A percentile compares a stretch with the other conserved stretches of the same genome.
These are phyloP conservation scores for Fusarium citri DNA, from an alignment of 2,329 filamentous ascomycete genomes.

Conservation along the genomic window DNA sequence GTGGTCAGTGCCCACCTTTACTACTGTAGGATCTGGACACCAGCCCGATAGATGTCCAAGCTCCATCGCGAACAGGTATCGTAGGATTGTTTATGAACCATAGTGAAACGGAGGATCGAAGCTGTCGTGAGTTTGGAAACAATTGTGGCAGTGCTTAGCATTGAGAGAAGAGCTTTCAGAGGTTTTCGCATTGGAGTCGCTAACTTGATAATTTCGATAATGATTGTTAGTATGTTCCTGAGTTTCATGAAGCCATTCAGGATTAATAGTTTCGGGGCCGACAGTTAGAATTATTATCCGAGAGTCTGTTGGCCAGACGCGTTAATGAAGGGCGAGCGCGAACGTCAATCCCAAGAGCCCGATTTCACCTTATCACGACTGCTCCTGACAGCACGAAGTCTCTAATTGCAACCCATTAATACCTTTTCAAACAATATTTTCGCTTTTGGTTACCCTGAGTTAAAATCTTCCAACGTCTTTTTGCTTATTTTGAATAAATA, in stretches of 20 bases:
- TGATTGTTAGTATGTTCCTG: neutral
- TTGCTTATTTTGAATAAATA: too few relatives aligned
- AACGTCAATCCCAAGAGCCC: neutral
- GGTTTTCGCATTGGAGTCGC: too few relatives aligned
- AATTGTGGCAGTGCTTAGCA: neutral
- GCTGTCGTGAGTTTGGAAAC: neutral
- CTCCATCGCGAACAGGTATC: neutral
- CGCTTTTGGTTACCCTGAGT: neutral
- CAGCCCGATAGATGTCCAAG: neutral
- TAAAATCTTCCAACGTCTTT: too few relatives aligned
- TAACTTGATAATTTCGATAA: neutral
- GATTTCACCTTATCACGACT: neutral
- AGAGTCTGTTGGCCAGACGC: neutral
- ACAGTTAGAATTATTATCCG: neutral
- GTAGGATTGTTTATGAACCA: neutral
- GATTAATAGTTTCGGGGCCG: neutral
- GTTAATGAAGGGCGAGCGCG: too few relatives aligned
- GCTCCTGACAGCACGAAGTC: neutral
- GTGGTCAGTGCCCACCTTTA: neutral
- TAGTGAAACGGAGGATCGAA: constrained; percentile 4
- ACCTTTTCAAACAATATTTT: neutral
- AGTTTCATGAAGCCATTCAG: neutral
- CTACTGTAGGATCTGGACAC: neutral
- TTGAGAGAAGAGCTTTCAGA: too few relatives aligned
- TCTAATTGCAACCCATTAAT: neutral